Percentiles rank a stretch among this genome's conserved stretches.
Evolutionary conservation across 306 rosid genomes (phyloP).

Genomic region (Aeschynomene evenia): DNA sequence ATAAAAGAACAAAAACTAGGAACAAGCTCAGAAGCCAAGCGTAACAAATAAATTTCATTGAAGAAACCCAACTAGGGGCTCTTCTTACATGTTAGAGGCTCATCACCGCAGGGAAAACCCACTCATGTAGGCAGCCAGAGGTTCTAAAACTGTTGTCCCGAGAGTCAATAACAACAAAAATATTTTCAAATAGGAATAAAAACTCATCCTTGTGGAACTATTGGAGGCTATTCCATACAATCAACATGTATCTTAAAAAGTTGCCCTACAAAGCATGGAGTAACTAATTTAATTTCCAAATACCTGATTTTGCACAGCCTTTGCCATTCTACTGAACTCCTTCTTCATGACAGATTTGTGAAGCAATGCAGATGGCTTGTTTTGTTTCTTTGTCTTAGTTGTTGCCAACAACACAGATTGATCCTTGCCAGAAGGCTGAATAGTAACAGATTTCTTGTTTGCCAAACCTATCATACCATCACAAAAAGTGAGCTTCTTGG

Average conservation of each 20-base stretch:
- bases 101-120: conserved; percentile 28
- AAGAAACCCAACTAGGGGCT: conserved; percentile 28
- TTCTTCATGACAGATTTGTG: conserved; percentile 87
- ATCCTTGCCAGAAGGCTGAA: conserved; percentile 74
- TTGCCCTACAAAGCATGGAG: background rate
- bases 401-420: conserved; percentile 78
- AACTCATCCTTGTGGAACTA: background rate
- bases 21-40: conserved; percentile 70
- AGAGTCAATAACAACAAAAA: background rate
- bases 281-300: too few relatives aligned
- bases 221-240: background rate
- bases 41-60: conserved; percentile 50
- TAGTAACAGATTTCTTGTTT: conserved; percentile 85
- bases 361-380: conserved; percentile 71
- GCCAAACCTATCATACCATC: conserved; percentile 70
- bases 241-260: background rate
- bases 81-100: conserved; percentile 55
- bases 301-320: conserved; percentile 81
- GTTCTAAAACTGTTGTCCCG: too few relatives aligned
- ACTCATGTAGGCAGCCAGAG: background rate
- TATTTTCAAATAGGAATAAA: background rate
- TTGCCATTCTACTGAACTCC: conserved; percentile 80
- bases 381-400: conserved; percentile 86
- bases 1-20: background rate
- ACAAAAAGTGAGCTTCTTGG: background rate